Evolutionary conservation across 2,329 filamentous ascomycete species (phyloP).

Genomic region (Cryphonectria japonica): DNA sequence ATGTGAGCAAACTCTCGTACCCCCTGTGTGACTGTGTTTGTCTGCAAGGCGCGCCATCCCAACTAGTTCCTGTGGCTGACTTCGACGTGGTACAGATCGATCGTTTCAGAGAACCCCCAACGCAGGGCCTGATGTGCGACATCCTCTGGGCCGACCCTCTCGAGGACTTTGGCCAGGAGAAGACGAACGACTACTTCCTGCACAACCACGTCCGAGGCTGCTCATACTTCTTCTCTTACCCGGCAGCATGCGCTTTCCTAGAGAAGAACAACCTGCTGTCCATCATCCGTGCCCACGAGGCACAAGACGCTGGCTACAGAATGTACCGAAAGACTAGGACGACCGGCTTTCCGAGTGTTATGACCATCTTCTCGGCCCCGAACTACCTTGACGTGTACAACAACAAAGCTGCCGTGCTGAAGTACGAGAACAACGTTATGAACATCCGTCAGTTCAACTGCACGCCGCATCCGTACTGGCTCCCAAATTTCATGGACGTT

Average conservation of each 20-base stretch:
- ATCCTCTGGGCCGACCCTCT: conserved; percentile 98
- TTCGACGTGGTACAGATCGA: conserved; percentile 68
- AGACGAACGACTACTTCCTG: conserved; percentile 95
- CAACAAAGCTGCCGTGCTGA: conserved; percentile 98
- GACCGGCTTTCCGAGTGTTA: conserved; percentile 97
- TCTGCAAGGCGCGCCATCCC: neutral
- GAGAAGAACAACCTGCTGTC: conserved; percentile 99
- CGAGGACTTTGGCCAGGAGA: conserved; percentile 98
- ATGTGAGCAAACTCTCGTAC: conserved; percentile 55
- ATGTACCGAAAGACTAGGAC: conserved; percentile 99
- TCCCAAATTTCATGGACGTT: conserved; percentile 99
- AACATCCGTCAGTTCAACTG: conserved; percentile 99
- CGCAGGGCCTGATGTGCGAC: conserved; percentile 98
- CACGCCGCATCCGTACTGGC: conserved; percentile 98
- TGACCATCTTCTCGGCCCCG: conserved; percentile 99
- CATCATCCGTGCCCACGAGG: conserved; percentile 96
- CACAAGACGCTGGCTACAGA: conserved; percentile 96
- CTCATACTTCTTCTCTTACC: conserved; percentile 99
- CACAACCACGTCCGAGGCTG: conserved; percentile 99
- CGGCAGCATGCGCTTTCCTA: conserved; percentile 92
- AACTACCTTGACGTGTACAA: conserved; percentile 99
- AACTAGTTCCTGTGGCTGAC: conserved; percentile 27
- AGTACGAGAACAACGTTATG: conserved; percentile 99
- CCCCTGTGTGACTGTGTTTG: neutral
- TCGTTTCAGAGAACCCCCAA: conserved; percentile 95